A percentile compares a stretch with the other conserved stretches of the same genome.
These are phyloP conservation scores for Candida vartiovaarae DNA, from an alignment of 805 yeast species.

Conservation along the genomic window DNA sequence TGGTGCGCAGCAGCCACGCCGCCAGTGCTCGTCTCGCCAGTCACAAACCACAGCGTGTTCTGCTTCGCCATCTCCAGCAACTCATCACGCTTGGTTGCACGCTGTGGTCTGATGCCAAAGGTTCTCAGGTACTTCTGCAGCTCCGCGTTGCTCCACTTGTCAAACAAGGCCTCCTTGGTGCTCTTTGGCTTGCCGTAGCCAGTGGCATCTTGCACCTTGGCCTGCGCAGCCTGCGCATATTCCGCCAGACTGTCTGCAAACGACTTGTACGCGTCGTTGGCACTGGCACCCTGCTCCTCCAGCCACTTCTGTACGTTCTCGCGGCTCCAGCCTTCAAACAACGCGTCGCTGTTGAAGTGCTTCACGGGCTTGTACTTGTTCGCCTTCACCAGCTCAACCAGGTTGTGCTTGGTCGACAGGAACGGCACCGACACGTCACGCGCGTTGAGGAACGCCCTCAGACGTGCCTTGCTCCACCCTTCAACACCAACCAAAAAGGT, in stretches of 20 bases:
- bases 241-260: slow-evolving; percentile 10
- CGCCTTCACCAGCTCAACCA: slow-evolving; percentile 33
- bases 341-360: slow-evolving; percentile 23
- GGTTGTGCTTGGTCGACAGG: slow-evolving; percentile 33
- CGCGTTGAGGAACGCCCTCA: slow-evolving; percentile 33
- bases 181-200: slow-evolving; percentile 3
- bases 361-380: slow-evolving; percentile 31
- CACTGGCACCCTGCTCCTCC: slow-evolving; percentile 24
- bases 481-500: slow-evolving; percentile 40
- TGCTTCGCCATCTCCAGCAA: slow-evolving; percentile 32
- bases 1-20: slow-evolving; percentile 3
- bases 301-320: slow-evolving; percentile 36
- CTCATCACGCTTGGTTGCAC: slow-evolving; percentile 26
- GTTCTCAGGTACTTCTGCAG: slow-evolving; percentile 33
- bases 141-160: slow-evolving; percentile 38
- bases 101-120: slow-evolving; percentile 32
- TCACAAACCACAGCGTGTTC: slow-evolving; percentile 34
- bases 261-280: slow-evolving; percentile 18
- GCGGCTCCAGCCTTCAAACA: slow-evolving; percentile 33
- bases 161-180: slow-evolving; percentile 23
- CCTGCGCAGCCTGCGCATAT: slow-evolving; percentile 12
- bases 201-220: slow-evolving; percentile 10
- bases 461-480: slow-evolving; percentile 39
- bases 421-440: slow-evolving; percentile 34
- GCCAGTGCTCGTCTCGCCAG: slow-evolving; percentile 14